A percentile compares a stretch with the other conserved stretches of the same genome.
Evolutionary conservation across 805 yeast species (phyloP).

Genomic region (Schwanniomyces sp.): DNA sequence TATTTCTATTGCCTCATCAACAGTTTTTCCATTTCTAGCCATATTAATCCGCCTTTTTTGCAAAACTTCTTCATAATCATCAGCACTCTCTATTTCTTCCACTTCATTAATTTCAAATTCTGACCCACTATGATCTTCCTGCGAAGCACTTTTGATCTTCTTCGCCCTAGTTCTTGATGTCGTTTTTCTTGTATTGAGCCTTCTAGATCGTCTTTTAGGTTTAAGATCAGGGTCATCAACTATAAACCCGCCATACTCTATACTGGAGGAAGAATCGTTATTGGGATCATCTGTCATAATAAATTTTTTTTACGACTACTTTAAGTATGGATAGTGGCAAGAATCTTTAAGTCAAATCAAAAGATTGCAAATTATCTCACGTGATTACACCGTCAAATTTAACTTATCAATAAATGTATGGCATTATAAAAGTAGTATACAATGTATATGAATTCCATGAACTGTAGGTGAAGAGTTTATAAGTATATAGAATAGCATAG

Average conservation of each 20-base stretch:
- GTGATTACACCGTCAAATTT: not conserved
- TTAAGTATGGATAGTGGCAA: not conserved
- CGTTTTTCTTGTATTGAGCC: conserved; percentile 9
- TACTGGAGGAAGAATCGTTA: conserved; percentile 1
- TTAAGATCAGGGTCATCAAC: conserved; percentile 34
- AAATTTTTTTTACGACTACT: not conserved
- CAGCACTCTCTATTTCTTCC: conserved; percentile 14
- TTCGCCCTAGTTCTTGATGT: conserved; percentile 10
- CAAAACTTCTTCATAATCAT: conserved; percentile 22
- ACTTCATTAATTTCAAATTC: conserved; percentile 25
- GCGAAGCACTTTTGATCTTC: conserved; percentile 7
- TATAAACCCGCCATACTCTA: conserved; percentile 42
- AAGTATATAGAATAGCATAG: not conserved
- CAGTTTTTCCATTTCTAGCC: conserved; percentile 21
- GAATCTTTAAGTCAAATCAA: not conserved
- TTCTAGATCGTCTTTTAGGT: conserved; percentile 15
- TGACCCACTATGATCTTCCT: conserved; percentile 33
- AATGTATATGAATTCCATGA: conserved; percentile 1
- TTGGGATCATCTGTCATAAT: conserved; percentile 1
- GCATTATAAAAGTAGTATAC: conserved; percentile 6
- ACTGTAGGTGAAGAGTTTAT: not conserved
- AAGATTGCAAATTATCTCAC: not conserved
- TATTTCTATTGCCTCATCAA: conserved; percentile 22
- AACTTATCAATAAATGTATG: conserved; percentile 2
- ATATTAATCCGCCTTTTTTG: conserved; percentile 12